Evolutionary conservation across 2,329 filamentous ascomycete genomes (phyloP).

Genomic region (Gaeumannomyces tritici): DNA sequence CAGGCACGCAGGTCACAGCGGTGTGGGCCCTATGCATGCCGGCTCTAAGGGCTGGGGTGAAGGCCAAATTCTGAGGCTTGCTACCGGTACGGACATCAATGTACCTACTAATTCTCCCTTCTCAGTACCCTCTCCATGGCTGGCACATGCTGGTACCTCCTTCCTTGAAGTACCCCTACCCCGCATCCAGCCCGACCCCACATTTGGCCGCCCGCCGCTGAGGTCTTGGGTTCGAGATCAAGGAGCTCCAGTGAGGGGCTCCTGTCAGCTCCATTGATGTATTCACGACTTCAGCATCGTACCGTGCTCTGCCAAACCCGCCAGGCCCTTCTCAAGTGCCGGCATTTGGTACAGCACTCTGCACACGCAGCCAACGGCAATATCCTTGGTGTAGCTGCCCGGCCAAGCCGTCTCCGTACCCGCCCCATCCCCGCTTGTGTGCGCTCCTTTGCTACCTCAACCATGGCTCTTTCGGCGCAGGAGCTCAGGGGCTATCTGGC

Average conservation of each 20-base stretch:
- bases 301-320: background rate
- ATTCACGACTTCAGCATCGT: background rate
- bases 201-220: background rate
- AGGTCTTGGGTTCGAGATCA: too few relatives aligned
- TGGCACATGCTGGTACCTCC: too few relatives aligned
- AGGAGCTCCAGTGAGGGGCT: background rate
- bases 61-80: too few relatives aligned
- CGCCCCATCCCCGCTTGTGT: background rate
- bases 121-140: too few relatives aligned
- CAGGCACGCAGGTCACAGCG: background rate
- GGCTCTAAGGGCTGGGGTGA: too few relatives aligned
- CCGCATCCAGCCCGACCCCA: background rate
- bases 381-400: background rate
- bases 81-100: too few relatives aligned
- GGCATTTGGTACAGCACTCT: background rate
- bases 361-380: background rate
- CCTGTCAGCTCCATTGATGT: background rate
- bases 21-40: background rate
- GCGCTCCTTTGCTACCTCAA: constrained; percentile 7
- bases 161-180: background rate
- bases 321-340: background rate
- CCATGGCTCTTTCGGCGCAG: constrained; percentile 43
- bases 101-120: too few relatives aligned
- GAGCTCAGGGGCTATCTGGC: constrained; percentile 73
- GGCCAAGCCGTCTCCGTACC: too few relatives aligned